A percentile compares a stretch with the other conserved stretches of the same genome.
Evolutionary conservation across 768 basidiomycete genomes (phyloP).

Genomic region (Agrocybe pediades): DNA sequence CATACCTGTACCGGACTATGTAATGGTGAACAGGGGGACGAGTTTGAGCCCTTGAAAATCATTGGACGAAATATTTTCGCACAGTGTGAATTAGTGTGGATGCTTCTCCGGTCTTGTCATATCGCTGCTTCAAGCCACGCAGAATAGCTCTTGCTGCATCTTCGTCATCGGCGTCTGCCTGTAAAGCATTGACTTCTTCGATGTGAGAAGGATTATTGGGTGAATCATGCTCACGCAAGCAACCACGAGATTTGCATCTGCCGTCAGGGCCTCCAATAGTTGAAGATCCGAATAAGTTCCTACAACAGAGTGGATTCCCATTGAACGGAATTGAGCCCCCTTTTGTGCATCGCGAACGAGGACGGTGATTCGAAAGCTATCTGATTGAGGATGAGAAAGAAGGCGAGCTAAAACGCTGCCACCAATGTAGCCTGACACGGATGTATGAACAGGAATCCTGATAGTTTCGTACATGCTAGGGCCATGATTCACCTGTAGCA

Average conservation of each 20-base stretch:
- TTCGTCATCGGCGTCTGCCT: slow-evolving; percentile 43
- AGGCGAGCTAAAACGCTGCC: slow-evolving; percentile 52
- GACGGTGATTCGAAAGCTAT: slow-evolving; percentile 43
- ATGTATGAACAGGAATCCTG: not conserved
- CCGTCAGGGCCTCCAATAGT: slow-evolving; percentile 39
- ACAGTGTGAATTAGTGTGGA: slow-evolving; percentile 47
- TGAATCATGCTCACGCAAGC: slow-evolving; percentile 32
- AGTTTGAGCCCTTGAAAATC: not conserved
- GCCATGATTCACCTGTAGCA: slow-evolving; percentile 40
- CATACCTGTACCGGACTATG: slow-evolving; percentile 35
- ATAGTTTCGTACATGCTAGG: not conserved
- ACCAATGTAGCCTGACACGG: slow-evolving; percentile 51
- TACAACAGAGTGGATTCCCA: slow-evolving; percentile 39
- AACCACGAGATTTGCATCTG: slow-evolving; percentile 46
- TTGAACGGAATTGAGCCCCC: slow-evolving; percentile 30
- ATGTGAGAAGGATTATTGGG: not conserved
- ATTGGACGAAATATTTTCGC: slow-evolving; percentile 20
- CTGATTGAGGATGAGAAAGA: slow-evolving; percentile 41
- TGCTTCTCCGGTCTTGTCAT: slow-evolving; percentile 30
- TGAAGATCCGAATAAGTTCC: slow-evolving; percentile 42
- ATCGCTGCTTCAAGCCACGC: slow-evolving; percentile 34
- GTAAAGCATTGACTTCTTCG: not conserved
- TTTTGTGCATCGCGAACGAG: slow-evolving; percentile 47
- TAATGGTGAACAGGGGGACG: not conserved
- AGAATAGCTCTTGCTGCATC: slow-evolving; percentile 40